Conservation (phyloP, 2,329 filamentous ascomycete genomes). For the Tricladium varicosporioides region DNA sequence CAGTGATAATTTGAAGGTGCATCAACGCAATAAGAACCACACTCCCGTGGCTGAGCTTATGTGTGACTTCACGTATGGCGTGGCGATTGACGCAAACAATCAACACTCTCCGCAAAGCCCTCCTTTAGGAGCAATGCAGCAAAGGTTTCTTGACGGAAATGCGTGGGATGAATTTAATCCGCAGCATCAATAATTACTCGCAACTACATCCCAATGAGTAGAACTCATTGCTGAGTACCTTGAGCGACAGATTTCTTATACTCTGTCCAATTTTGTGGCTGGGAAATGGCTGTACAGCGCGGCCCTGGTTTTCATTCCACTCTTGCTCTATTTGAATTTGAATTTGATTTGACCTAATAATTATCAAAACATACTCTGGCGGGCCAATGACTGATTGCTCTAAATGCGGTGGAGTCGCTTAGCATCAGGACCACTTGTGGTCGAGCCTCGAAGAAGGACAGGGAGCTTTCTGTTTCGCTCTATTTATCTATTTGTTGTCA, state of each 20-base stretch:
- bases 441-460: not conserved
- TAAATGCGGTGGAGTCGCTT: not conserved
- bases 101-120: too few relatives aligned
- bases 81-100: too few relatives aligned
- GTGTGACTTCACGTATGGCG: not conserved
- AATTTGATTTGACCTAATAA: not conserved
- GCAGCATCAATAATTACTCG: too few relatives aligned
- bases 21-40: not conserved
- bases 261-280: too few relatives aligned
- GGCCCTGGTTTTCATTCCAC: not conserved
- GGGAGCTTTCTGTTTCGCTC: not conserved
- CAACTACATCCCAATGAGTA: too few relatives aligned
- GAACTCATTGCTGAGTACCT: too few relatives aligned
- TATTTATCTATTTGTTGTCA: not conserved
- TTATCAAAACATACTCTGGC: not conserved
- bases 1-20: not conserved
- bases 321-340: not conserved
- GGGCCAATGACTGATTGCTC: not conserved
- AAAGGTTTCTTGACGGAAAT: too few relatives aligned
- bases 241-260: too few relatives aligned
- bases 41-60: not conserved
- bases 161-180: too few relatives aligned
- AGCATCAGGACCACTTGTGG: not conserved
- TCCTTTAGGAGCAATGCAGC: too few relatives aligned
- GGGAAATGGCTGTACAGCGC: too few relatives aligned